These are phyloP conservation scores for Brassica juncea DNA, from an alignment of 345 rosid genomes.

Conservation along the genomic window DNA sequence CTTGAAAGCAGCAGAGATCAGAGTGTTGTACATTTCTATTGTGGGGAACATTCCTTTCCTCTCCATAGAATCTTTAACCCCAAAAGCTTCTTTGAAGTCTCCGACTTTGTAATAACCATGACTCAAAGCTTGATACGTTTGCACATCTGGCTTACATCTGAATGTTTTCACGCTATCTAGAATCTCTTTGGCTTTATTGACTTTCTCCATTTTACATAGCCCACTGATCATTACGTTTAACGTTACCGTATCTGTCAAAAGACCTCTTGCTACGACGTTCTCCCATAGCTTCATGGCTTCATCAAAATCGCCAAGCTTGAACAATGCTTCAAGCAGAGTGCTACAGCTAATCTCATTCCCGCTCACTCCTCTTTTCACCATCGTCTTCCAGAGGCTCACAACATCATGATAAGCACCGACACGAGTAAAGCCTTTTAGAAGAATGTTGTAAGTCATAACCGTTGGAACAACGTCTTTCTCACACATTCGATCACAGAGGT, in stretches of 20 bases:
- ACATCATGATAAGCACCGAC: constrained; percentile 61
- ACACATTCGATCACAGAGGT: constrained; percentile 59
- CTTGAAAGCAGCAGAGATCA: constrained; percentile 56
- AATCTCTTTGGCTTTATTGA: constrained; percentile 69
- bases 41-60: constrained; percentile 51
- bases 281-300: constrained; percentile 68
- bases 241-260: constrained; percentile 48
- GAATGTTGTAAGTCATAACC: constrained; percentile 67
- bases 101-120: constrained; percentile 79
- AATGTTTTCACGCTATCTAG: constrained; percentile 54
- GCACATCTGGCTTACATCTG: constrained; percentile 65
- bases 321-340: constrained; percentile 65
- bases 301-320: constrained; percentile 69
- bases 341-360: constrained; percentile 64
- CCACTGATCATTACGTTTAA: constrained; percentile 82
- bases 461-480: constrained; percentile 50
- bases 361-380: constrained; percentile 55
- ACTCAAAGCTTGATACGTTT: constrained; percentile 67
- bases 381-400: constrained; percentile 60
- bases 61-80: constrained; percentile 54
- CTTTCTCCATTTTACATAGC: constrained; percentile 63
- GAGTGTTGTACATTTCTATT: constrained; percentile 67
- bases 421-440: constrained; percentile 70
- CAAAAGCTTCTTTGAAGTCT: constrained; percentile 62
- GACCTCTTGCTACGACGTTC: constrained; percentile 64